These are phyloP conservation scores for Fragosphaeria purpurea DNA, from an alignment of 2,329 filamentous ascomycete genomes.

Conservation along the genomic window DNA sequence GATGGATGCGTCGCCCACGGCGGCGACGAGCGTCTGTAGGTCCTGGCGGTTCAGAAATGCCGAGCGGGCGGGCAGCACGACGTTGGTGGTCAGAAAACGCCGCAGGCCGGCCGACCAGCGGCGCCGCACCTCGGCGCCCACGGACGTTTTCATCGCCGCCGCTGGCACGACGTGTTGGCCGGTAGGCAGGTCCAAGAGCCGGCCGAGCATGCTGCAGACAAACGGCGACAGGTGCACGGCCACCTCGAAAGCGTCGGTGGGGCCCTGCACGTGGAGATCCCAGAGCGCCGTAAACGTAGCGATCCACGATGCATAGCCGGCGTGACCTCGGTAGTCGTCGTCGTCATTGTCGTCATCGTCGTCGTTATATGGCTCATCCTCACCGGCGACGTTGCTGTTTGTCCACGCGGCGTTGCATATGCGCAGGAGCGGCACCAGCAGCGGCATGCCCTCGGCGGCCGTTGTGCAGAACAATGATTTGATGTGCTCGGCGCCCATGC, in stretches of 20 bases:
- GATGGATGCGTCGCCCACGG: neutral
- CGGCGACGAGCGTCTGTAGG: slow-evolving; percentile 3
- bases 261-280: slow-evolving; percentile 43
- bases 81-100: slow-evolving; percentile 37
- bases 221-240: slow-evolving; percentile 35
- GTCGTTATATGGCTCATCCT: neutral
- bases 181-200: slow-evolving; percentile 23
- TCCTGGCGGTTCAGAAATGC: slow-evolving; percentile 34
- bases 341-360: slow-evolving; percentile 10
- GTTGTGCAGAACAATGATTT: slow-evolving; percentile 45
- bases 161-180: neutral
- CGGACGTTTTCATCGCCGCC: slow-evolving; percentile 5
- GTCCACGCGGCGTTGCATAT: slow-evolving; percentile 33
- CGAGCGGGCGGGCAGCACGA: slow-evolving; percentile 42
- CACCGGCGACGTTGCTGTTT: neutral
- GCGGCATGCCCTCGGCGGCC: slow-evolving; percentile 34
- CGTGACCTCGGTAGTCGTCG: no score
- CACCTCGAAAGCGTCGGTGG: slow-evolving; percentile 37
- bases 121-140: slow-evolving; percentile 18
- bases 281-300: slow-evolving; percentile 36
- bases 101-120: slow-evolving; percentile 38
- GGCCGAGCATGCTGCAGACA: slow-evolving; percentile 29
- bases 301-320: slow-evolving; percentile 36
- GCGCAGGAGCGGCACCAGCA: slow-evolving; percentile 35
- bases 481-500: slow-evolving; percentile 48